These are phyloP conservation scores for Rhynchospora tenuis DNA, from an alignment of 176 grass and related monocot species.

Conservation along the genomic window DNA sequence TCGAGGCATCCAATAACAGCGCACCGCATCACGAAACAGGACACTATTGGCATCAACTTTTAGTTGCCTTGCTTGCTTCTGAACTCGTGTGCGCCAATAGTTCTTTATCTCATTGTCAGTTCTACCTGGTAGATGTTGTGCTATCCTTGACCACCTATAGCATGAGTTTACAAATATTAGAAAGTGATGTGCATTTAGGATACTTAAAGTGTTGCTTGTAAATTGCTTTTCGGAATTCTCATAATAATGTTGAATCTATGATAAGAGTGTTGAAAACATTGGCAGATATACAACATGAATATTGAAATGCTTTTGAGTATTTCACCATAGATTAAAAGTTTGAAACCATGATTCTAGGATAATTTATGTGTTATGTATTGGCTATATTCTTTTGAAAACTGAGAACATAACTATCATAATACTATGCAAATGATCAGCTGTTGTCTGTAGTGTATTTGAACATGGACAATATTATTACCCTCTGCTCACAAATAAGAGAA, in stretches of 20 bases:
- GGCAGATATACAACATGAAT: not conserved
- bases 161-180: slow-evolving; percentile 4
- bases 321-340: too few species aligned
- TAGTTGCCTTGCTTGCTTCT: slow-evolving; percentile 94
- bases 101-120: slow-evolving; percentile 99
- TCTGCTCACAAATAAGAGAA: not conserved
- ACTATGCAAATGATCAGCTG: not conserved
- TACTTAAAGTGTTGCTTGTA: not conserved
- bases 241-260: not conserved
- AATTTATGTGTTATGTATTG: too few species aligned
- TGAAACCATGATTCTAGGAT: too few species aligned
- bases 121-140: slow-evolving; percentile 69
- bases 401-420: not conserved
- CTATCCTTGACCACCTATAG: slow-evolving; percentile 76
- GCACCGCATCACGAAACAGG: slow-evolving; percentile 76
- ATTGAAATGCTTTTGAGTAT: not conserved
- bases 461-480: not conserved
- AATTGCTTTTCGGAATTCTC: not conserved
- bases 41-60: slow-evolving; percentile 83
- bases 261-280: not conserved
- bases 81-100: slow-evolving; percentile 84
- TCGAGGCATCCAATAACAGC: slow-evolving; percentile 91
- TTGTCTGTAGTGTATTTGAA: not conserved
- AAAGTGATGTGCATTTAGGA: not conserved
- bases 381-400: not conserved